phyloP scores from a whole-genome alignment of 1,139 yeast species.

The Lodderomyces pseudojiufengensis region DNA sequence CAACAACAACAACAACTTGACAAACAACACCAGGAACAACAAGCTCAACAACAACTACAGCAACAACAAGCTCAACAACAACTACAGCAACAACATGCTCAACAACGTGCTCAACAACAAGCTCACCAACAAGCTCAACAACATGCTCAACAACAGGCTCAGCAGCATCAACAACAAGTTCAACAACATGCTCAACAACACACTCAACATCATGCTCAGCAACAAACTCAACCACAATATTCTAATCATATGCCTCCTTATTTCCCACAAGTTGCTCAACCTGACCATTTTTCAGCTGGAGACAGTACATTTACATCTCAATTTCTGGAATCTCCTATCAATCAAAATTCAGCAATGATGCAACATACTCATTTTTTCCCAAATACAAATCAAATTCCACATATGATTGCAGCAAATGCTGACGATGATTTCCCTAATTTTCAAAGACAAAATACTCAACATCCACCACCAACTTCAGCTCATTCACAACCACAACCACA shows the following conservation, averaged over 20 bases:
- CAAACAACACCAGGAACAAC: slow-evolving; percentile 1
- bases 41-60: not conserved
- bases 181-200: not conserved
- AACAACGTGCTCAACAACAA: not conserved
- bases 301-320: too few species aligned
- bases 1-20: slow-evolving; percentile 4
- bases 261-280: too few species aligned
- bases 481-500: slow-evolving; percentile 3
- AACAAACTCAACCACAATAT: not conserved
- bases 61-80: not conserved
- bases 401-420: too few species aligned
- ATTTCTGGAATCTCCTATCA: too few species aligned
- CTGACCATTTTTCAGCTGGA: too few species aligned
- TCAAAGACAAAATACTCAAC: not conserved
- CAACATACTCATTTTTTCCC: too few species aligned
- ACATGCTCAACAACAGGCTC: not conserved
- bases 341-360: too few species aligned
- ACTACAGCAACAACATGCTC: not conserved
- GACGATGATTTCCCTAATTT: too few species aligned
- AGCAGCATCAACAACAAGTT: not conserved
- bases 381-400: not conserved
- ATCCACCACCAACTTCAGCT: slow-evolving; percentile 1
- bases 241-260: not conserved
- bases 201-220: not conserved
- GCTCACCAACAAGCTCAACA: not conserved